These are phyloP conservation scores for Pyrenopolyporus hunteri DNA, from an alignment of 495 filamentous ascomycete genomes.

Conservation along the genomic window DNA sequence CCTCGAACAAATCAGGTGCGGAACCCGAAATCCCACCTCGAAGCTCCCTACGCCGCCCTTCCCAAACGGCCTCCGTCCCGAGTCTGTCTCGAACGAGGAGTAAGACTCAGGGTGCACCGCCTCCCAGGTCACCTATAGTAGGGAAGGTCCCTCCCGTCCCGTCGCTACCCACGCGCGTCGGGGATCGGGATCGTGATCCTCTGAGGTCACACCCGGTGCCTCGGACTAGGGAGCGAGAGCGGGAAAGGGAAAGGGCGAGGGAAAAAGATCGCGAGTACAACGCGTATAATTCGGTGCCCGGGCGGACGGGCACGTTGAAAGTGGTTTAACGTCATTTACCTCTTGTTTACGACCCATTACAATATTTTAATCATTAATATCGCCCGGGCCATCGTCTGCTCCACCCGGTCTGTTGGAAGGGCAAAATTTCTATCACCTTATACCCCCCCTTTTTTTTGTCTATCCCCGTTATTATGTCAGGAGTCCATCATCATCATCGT, in stretches of 20 bases:
- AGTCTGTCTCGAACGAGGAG: conserved; percentile 35
- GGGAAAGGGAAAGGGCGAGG: conserved; percentile 23
- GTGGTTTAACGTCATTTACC: conserved; percentile 32
- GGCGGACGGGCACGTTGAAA: conserved; percentile 39
- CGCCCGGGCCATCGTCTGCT: conserved; percentile 2
- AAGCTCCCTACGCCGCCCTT: conserved; percentile 28
- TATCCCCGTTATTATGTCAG: too few species aligned
- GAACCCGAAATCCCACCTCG: conserved; percentile 31
- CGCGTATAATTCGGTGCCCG: conserved; percentile 41
- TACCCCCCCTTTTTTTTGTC: too few species aligned
- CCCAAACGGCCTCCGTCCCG: conserved; percentile 25
- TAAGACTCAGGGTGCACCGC: conserved; percentile 35
- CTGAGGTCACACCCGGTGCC: conserved; percentile 9
- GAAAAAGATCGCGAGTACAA: conserved; percentile 37
- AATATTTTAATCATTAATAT: conserved; percentile 19
- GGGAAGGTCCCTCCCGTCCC: conserved; percentile 32
- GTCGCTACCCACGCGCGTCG: conserved; percentile 9
- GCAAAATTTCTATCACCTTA: too few species aligned
- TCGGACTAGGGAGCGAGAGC: conserved; percentile 27
- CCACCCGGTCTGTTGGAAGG: too few species aligned
- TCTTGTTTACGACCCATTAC: not conserved
- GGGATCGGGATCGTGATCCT: conserved; percentile 2
- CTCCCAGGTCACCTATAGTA: conserved; percentile 12
- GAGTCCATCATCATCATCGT: too few species aligned
- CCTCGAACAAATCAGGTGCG: conserved; percentile 2